phyloP scores from a whole-genome alignment of 176 grass and related monocot genomes.

The Avena atlantica region DNA sequence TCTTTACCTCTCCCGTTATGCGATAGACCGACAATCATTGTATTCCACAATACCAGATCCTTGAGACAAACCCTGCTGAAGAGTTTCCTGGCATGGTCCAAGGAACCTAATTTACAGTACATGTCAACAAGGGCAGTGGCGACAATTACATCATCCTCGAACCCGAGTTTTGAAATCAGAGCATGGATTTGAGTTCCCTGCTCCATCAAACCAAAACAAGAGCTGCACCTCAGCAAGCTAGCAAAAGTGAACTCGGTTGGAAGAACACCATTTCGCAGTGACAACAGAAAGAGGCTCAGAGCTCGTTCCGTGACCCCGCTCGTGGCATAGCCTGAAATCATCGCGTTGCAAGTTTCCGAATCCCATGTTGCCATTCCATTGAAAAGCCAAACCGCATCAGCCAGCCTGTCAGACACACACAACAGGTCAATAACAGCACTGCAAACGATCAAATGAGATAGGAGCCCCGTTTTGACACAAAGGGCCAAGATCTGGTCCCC shows the following conservation, averaged over 20 bases:
- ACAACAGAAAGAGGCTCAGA: conserved; percentile 57
- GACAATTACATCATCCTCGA: conserved; percentile 64
- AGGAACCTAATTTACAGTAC: conserved; percentile 84
- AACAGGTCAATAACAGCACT: conserved; percentile 73
- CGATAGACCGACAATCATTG: conserved; percentile 76
- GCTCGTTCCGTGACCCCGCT: conserved; percentile 69
- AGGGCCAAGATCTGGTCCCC: conserved; percentile 81
- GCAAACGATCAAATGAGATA: conserved; percentile 71
- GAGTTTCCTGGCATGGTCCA: conserved; percentile 53
- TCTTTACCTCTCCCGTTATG: conserved; percentile 77
- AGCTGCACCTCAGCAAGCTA: conserved; percentile 72
- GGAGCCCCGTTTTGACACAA: conserved; percentile 66
- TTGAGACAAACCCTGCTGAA: conserved; percentile 52
- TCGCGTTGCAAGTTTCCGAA: conserved; percentile 72
- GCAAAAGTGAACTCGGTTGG: conserved; percentile 83
- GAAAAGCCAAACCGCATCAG: conserved; percentile 62
- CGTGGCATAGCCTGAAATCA: conserved; percentile 70
- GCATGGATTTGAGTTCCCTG: conserved; percentile 79
- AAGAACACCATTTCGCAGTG: conserved; percentile 62
- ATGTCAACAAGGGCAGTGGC: conserved; percentile 76
- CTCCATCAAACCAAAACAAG: conserved; percentile 67
- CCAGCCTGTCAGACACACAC: conserved; percentile 67
- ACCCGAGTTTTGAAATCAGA: conserved; percentile 72
- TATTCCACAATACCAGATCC: conserved; percentile 86
- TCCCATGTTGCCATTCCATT: conserved; percentile 58